A percentile compares a stretch with the other conserved stretches of the same genome.
Conservation (phyloP, 345 rosid species). For the Eucalyptus grandis region DNA sequence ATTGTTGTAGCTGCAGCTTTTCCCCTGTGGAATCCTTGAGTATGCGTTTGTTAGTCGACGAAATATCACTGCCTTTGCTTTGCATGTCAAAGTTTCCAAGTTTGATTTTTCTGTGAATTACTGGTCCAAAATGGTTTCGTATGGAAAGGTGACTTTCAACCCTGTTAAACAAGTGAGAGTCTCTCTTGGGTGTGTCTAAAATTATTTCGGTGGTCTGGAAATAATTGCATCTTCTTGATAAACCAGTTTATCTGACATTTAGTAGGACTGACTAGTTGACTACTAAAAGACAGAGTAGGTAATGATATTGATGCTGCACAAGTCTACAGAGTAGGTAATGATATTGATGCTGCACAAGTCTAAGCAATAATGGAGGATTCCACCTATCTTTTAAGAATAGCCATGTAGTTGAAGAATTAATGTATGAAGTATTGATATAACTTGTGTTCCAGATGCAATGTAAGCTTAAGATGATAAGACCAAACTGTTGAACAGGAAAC, state of each 20-base stretch:
- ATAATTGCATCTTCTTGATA: not conserved
- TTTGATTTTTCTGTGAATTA: not conserved
- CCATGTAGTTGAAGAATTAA: not conserved
- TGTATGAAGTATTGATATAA: not conserved
- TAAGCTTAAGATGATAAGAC: not conserved
- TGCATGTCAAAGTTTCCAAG: not conserved
- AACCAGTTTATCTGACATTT: not conserved
- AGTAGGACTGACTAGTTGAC: not conserved
- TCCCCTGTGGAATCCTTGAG: not conserved
- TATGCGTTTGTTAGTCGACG: not conserved
- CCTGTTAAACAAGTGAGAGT: not conserved
- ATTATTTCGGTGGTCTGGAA: not conserved
- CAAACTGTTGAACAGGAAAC: conserved; percentile 33
- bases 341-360: not conserved
- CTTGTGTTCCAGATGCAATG: not conserved
- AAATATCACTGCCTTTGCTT: not conserved
- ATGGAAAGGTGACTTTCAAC: not conserved
- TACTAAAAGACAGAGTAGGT: not conserved
- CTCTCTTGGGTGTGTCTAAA: not conserved
- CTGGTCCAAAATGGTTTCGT: not conserved
- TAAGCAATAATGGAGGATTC: not conserved
- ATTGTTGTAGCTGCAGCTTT: not conserved
- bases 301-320: not conserved
- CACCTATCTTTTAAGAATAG: not conserved
- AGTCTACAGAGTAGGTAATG: not conserved